Evolutionary conservation across 2,329 filamentous ascomycete species (phyloP), one percentile per base, ranked within the genome.

Genomic region (Penicillium sp.): DNA sequence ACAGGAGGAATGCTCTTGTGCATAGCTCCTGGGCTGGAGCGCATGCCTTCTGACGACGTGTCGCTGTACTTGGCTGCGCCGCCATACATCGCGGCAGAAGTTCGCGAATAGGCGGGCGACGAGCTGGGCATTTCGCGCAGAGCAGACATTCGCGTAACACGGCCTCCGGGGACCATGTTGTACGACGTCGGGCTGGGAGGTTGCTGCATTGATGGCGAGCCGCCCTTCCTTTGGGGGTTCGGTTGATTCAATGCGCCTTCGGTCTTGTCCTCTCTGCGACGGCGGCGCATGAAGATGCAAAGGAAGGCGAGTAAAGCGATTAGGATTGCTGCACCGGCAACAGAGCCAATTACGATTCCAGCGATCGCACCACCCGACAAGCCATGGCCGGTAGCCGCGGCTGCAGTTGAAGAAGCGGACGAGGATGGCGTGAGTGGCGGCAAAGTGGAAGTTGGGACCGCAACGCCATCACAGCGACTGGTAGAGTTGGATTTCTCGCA

Each of bases 91-190:
- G 78, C 77, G 22, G 75, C 77, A 9, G 79, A 79, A 7, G 73
- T 77, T 68, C 71, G 81, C 53, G 82, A 81, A 31, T 79, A 79
- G 2, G 79, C 80, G 1, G 85, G 81, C 3, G 85, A 84, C 21
- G 85, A 82, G 54, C 81, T 84, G 1, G 85, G 84, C 50, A 88
- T 84, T 5, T 86, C 88, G 75, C 97, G 93, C 48, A 99, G 75
- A 32, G 94, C 94, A 38, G 93, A 92, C 94, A 99, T 97, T 52
- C 94, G 87, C 38, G 94, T 90, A 55, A 99, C 94, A 57, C 94
- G 88, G 29, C 91, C 92, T 41, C 92, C 92, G 5, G 92, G 90
- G 10, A 95, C 81, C 14, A 92, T 83, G 63, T 91, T 88, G 60
- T 90, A 89, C 39, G 84, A 87, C 69, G 74, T 53, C 67, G 72